Conservation (phyloP, 805 yeast genomes). For the Lachancea thermotolerans region DNA sequence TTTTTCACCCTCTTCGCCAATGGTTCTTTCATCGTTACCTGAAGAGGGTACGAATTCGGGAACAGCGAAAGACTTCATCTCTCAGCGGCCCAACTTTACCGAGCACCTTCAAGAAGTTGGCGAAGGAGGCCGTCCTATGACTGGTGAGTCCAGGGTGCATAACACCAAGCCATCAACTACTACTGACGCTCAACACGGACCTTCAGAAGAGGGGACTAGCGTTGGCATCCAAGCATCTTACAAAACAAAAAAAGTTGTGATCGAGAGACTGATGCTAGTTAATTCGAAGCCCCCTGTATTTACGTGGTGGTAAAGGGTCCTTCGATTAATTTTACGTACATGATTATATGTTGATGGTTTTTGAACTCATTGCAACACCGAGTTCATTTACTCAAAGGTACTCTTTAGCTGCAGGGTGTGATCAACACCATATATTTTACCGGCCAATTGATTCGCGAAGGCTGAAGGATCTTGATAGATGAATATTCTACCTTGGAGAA, state of each 20-base stretch:
- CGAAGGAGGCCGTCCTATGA: background rate
- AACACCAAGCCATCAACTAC: too few species aligned
- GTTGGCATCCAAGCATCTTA: background rate
- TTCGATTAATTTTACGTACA: background rate
- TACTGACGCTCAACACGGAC: too few species aligned
- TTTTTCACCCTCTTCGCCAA: slow-evolving; percentile 14
- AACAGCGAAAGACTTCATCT: slow-evolving; percentile 5
- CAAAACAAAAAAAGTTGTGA: slow-evolving; percentile 41
- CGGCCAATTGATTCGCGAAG: too few species aligned
- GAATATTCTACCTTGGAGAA: slow-evolving; percentile 8
- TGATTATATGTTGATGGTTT: background rate
- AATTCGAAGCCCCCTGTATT: slow-evolving; percentile 54
- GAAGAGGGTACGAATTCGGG: slow-evolving; percentile 2
- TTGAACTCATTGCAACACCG: too few species aligned
- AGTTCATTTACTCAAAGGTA: too few species aligned
- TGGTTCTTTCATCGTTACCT: slow-evolving; percentile 14
- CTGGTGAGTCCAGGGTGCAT: too few species aligned
- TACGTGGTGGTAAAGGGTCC: slow-evolving; percentile 48
- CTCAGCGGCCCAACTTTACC: background rate
- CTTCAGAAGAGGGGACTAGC: too few species aligned
- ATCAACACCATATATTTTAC: too few species aligned
- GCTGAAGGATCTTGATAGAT: background rate
- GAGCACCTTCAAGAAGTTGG: slow-evolving; percentile 9
- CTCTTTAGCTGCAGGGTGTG: too few species aligned
- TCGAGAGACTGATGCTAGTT: slow-evolving; percentile 54